phyloP scores from a whole-genome alignment of 1,284 basidiomycete species.

The Inonotus obliquus region DNA sequence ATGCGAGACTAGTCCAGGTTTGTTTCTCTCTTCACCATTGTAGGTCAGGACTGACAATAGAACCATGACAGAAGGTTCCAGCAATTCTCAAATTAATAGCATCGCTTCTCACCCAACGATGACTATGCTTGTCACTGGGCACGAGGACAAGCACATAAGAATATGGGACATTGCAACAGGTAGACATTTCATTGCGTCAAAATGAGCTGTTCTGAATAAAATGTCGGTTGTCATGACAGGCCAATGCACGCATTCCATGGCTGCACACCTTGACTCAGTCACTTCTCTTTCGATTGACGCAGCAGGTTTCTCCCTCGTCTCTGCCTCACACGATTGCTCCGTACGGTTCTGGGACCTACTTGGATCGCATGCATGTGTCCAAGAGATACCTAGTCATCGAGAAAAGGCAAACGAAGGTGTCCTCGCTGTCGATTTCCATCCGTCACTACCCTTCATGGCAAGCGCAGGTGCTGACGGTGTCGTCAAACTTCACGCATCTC shows the following conservation, averaged over 20 bases:
- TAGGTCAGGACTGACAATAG: background rate
- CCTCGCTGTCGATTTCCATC: conserved; percentile 82
- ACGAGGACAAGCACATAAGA: conserved; percentile 92
- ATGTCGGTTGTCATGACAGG: conserved; percentile 36
- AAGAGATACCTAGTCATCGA: conserved; percentile 86
- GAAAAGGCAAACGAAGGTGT: conserved; percentile 90
- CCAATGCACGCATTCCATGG: conserved; percentile 83
- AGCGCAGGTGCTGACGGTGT: conserved; percentile 95
- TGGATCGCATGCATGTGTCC: conserved; percentile 75
- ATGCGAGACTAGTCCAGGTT: conserved; percentile 69
- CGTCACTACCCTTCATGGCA: conserved; percentile 81
- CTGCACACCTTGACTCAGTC: conserved; percentile 88
- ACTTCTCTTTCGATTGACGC: conserved; percentile 89
- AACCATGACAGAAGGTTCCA: conserved; percentile 53
- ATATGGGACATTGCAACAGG: conserved; percentile 85
- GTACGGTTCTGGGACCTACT: conserved; percentile 94
- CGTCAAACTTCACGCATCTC: conserved; percentile 83
- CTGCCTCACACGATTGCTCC: conserved; percentile 91
- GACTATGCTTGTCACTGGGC: conserved; percentile 82
- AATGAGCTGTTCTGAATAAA: conserved; percentile 1
- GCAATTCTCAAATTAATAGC: conserved; percentile 82
- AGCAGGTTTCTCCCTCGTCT: conserved; percentile 81
- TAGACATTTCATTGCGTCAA: conserved; percentile 33
- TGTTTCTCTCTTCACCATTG: conserved; percentile 25
- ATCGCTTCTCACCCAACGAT: conserved; percentile 90